Conservation (phyloP, 1,139 yeast genomes). For the Debaryomycetaceae sp. region DNA sequence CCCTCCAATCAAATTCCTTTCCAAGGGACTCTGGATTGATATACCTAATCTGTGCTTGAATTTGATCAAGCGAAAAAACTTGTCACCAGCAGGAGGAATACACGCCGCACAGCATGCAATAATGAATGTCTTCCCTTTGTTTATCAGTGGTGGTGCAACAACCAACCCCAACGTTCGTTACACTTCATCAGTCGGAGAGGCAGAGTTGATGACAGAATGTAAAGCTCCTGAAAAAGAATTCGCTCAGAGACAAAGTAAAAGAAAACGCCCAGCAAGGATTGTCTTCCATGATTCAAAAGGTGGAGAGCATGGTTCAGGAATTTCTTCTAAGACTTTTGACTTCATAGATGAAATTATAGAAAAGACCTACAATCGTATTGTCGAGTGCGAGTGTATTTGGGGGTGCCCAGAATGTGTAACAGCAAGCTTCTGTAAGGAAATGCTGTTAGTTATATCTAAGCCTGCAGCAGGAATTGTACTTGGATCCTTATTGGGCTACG, state of each 20-base stretch:
- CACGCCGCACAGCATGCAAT: constrained; percentile 95
- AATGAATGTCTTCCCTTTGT: constrained; percentile 69
- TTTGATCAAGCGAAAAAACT: constrained; percentile 48
- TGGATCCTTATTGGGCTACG: constrained; percentile 47
- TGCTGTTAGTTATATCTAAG: constrained; percentile 78
- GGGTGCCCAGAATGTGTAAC: constrained; percentile 93
- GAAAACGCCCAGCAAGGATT: constrained; percentile 82
- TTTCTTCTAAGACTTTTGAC: constrained; percentile 75
- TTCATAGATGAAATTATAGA: constrained; percentile 62
- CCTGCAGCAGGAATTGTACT: constrained; percentile 79
- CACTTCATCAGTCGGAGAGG: constrained; percentile 43
- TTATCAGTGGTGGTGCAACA: constrained; percentile 41
- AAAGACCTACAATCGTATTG: constrained; percentile 57
- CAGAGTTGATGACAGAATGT: constrained; percentile 87
- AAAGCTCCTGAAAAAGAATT: constrained; percentile 96
- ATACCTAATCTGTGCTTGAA: constrained; percentile 65
- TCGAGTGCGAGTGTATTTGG: constrained; percentile 70
- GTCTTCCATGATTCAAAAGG: constrained; percentile 83
- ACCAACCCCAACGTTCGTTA: constrained; percentile 46
- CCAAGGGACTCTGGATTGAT: constrained; percentile 92
- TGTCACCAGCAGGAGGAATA: constrained; percentile 85
- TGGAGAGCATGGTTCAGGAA: constrained; percentile 74
- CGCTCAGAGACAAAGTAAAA: constrained; percentile 61
- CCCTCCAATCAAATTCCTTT: constrained; percentile 67
- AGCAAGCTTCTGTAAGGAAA: constrained; percentile 75